Conservation (phyloP, 805 yeast genomes). For the Lipomyces chichibuensis region DNA sequence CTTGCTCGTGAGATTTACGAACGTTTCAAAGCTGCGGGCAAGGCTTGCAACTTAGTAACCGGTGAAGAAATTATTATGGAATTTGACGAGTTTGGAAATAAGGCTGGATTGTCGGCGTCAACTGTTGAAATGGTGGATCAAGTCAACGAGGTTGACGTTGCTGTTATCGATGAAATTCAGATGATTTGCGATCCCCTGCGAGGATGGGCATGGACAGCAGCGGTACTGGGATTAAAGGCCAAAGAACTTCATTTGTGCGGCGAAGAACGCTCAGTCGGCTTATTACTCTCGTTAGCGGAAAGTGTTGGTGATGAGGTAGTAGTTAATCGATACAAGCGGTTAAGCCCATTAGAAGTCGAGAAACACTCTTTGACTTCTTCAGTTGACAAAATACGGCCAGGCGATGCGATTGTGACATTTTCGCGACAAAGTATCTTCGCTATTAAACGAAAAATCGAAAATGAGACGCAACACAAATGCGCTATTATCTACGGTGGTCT, state of each 20-base stretch:
- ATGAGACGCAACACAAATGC: conserved; percentile 62
- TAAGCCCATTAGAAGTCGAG: conserved; percentile 70
- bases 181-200: conserved; percentile 80
- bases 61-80: conserved; percentile 92
- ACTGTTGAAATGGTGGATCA: conserved; percentile 93
- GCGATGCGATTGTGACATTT: conserved; percentile 91
- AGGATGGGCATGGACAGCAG: conserved; percentile 95
- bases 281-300: conserved; percentile 60
- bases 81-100: conserved; percentile 64
- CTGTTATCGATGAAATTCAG: conserved; percentile 94
- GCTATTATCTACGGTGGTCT: conserved; percentile 93
- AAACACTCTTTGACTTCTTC: conserved; percentile 42
- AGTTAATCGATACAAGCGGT: conserved; percentile 70
- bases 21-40: conserved; percentile 65
- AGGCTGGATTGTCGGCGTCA: conserved; percentile 79
- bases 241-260: conserved; percentile 92
- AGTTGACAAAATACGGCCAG: conserved; percentile 54
- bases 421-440: conserved; percentile 73
- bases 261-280: conserved; percentile 78
- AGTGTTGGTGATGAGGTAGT: conserved; percentile 80
- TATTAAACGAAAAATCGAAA: conserved; percentile 70
- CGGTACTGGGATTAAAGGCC: conserved; percentile 82
- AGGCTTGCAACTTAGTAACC: conserved; percentile 80
- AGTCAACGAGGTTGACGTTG: conserved; percentile 71
- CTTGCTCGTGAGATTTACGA: conserved; percentile 92